phyloP scores from a whole-genome alignment of 2,329 filamentous ascomycete species.

The Penicillium sp. region DNA sequence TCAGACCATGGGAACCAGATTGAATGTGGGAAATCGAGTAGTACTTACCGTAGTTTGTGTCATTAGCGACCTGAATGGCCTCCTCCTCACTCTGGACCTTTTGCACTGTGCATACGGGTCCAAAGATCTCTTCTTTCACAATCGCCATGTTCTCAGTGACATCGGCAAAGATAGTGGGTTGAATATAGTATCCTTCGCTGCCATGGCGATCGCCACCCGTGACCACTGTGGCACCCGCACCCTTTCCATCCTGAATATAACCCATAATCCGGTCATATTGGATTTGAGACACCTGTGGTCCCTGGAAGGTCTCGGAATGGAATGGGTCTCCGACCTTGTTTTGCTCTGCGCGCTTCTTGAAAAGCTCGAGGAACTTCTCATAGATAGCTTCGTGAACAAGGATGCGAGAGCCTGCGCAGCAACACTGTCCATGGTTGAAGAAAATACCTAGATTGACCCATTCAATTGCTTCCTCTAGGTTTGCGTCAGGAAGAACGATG shows the following conservation, averaged over 20 bases:
- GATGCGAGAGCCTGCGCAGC: conserved; percentile 61
- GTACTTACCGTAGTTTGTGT: conserved; percentile 67
- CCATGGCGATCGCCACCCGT: conserved; percentile 69
- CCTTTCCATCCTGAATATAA: conserved; percentile 66
- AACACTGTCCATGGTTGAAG: conserved; percentile 62
- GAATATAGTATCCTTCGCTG: conserved; percentile 78
- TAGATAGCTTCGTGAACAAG: conserved; percentile 83
- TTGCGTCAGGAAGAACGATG: conserved; percentile 61
- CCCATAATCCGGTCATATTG: conserved; percentile 85
- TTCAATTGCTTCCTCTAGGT: conserved; percentile 62
- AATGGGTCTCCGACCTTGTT: conserved; percentile 84
- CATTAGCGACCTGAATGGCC: conserved; percentile 67
- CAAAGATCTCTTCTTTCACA: conserved; percentile 76
- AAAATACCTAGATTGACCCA: conserved; percentile 58
- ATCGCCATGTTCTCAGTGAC: conserved; percentile 68
- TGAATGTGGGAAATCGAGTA: background rate
- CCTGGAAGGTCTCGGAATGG: conserved; percentile 74
- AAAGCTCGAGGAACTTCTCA: conserved; percentile 75
- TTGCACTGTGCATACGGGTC: conserved; percentile 70
- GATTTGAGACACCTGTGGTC: conserved; percentile 76
- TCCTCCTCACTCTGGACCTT: conserved; percentile 72
- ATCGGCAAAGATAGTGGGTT: conserved; percentile 80
- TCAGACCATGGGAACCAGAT: conserved; percentile 30
- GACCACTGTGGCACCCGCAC: conserved; percentile 62
- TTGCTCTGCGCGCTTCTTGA: conserved; percentile 69